Evolutionary conservation across 805 yeast genomes (phyloP).

Genomic region (Starmerella bacillaris): DNA sequence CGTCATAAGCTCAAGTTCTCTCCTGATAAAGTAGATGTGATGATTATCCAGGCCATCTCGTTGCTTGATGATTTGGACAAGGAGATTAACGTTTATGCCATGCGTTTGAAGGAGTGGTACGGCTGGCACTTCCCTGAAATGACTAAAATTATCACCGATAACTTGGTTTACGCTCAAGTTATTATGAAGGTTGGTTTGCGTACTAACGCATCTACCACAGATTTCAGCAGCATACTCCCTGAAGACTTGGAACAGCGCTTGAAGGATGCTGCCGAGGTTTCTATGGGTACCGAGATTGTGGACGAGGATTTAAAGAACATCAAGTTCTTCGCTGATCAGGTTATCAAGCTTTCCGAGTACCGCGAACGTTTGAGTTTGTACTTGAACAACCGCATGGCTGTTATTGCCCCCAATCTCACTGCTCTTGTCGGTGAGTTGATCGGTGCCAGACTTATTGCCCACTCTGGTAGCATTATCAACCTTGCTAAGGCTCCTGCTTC

Average conservation of each 20-base stretch:
- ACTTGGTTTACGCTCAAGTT: slow-evolving; percentile 89
- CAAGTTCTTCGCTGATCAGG: slow-evolving; percentile 82
- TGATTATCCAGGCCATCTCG: slow-evolving; percentile 98
- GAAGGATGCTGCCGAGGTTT: slow-evolving; percentile 91
- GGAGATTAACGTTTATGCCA: slow-evolving; percentile 93
- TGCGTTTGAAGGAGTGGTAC: slow-evolving; percentile 99
- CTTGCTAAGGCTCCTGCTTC: slow-evolving; percentile 98
- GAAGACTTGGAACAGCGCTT: slow-evolving; percentile 86
- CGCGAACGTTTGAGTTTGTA: slow-evolving; percentile 91
- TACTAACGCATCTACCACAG: slow-evolving; percentile 77
- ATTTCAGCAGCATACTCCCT: slow-evolving; percentile 75
- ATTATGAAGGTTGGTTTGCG: slow-evolving; percentile 87
- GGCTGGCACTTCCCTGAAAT: slow-evolving; percentile 99
- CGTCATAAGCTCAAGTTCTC: slow-evolving; percentile 95
- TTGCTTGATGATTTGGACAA: slow-evolving; percentile 90
- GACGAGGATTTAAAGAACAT: slow-evolving; percentile 77
- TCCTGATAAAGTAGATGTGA: slow-evolving; percentile 95
- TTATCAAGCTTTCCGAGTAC: slow-evolving; percentile 87
- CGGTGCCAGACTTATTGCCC: slow-evolving; percentile 96
- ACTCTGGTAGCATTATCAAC: slow-evolving; percentile 85
- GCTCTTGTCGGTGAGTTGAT: slow-evolving; percentile 93
- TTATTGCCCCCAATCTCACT: slow-evolving; percentile 95
- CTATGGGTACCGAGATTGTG: slow-evolving; percentile 99
- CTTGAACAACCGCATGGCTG: slow-evolving; percentile 87
- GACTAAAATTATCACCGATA: slow-evolving; percentile 91